These are phyloP conservation scores for Ilyonectria robusta DNA, from an alignment of 2,329 filamentous ascomycete species.

Conservation along the genomic window DNA sequence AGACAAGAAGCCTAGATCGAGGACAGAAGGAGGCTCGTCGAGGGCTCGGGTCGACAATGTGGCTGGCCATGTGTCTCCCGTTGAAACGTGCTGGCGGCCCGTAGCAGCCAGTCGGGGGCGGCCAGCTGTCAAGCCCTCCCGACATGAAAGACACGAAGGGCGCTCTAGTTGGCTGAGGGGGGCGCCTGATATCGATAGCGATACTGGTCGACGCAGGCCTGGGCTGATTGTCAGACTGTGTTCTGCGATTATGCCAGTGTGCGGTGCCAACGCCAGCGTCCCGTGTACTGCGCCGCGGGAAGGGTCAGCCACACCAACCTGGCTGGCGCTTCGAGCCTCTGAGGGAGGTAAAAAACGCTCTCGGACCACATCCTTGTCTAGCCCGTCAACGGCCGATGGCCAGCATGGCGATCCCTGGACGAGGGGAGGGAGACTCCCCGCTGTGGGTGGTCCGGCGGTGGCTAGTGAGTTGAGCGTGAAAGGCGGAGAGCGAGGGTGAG, in stretches of 20 bases:
- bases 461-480: slow-evolving; percentile 8
- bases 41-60: slow-evolving; percentile 43
- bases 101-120: slow-evolving; percentile 49
- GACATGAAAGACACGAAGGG: slow-evolving; percentile 39
- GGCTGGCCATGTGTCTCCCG: slow-evolving; percentile 55
- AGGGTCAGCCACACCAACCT: slow-evolving; percentile 18
- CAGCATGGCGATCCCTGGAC: slow-evolving; percentile 27
- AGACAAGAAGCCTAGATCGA: slow-evolving; percentile 42
- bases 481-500: slow-evolving; percentile 22
- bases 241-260: slow-evolving; percentile 32
- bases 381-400: slow-evolving; percentile 34
- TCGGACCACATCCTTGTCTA: slow-evolving; percentile 40
- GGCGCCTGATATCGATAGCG: slow-evolving; percentile 39
- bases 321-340: slow-evolving; percentile 32
- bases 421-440: slow-evolving; percentile 9
- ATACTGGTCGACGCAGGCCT: slow-evolving; percentile 26
- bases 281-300: slow-evolving; percentile 2
- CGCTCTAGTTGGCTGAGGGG: slow-evolving; percentile 35
- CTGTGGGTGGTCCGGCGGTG: slow-evolving; percentile 9
- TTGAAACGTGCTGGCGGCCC: slow-evolving; percentile 53
- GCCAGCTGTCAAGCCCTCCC: slow-evolving; percentile 51
- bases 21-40: slow-evolving; percentile 37
- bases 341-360: slow-evolving; percentile 30
- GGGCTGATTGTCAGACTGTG: slow-evolving; percentile 40
- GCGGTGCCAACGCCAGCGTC: not conserved